Percentiles rank a stretch among this genome's conserved stretches.
These are phyloP conservation scores for Vaccinium darrowii DNA, from an alignment of 148 eudicot genomes.

Conservation along the genomic window DNA sequence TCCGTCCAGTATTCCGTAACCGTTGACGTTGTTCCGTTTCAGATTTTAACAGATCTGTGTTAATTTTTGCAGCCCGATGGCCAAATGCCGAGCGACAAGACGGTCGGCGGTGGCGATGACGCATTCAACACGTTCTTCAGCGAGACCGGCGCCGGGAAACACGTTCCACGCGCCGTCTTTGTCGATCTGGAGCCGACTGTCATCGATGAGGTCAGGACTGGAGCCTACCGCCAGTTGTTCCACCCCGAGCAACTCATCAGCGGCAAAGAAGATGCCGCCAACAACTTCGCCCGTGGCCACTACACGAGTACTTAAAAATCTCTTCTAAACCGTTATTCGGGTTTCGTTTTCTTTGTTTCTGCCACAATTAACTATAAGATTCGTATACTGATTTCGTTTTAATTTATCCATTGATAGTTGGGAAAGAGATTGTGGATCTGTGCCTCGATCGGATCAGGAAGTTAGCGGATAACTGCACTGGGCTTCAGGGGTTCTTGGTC, in stretches of 20 bases:
- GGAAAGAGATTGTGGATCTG: conserved; percentile 20
- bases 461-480: conserved; percentile 19
- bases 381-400: background rate
- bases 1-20: background rate
- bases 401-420: background rate
- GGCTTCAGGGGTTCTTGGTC: conserved; percentile 18
- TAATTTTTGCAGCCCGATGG: conserved; percentile 9
- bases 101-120: conserved; percentile 15
- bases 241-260: conserved; percentile 20
- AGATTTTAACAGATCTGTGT: background rate
- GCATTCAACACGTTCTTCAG: conserved; percentile 19
- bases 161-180: conserved; percentile 13
- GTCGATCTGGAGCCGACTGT: conserved; percentile 14
- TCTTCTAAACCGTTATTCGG: no score
- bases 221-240: conserved; percentile 17
- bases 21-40: background rate
- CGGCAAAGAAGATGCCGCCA: conserved; percentile 19
- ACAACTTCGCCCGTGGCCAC: conserved; percentile 19
- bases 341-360: background rate
- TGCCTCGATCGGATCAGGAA: conserved; percentile 16
- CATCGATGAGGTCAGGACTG: conserved; percentile 15
- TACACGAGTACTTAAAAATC: background rate
- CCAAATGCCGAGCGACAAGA: conserved; percentile 20
- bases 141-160: conserved; percentile 15
- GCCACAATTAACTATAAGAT: background rate